Evolutionary conservation across 331 rosid species (phyloP), one percentile per base, ranked within the genome.

Genomic region (Rhamnella rubrinervis): DNA sequence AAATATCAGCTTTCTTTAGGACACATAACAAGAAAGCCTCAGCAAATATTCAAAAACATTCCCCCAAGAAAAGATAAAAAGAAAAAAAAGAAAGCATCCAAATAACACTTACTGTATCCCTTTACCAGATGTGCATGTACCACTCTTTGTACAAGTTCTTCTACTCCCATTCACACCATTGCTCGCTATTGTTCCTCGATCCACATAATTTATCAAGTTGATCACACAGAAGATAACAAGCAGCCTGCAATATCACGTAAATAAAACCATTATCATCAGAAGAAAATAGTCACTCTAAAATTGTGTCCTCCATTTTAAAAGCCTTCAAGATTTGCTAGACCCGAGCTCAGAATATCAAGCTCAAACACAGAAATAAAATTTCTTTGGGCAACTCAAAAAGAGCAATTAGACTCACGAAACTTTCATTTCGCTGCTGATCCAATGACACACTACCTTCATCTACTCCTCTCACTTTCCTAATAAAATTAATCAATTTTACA

Each of bases 151-250:
- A 82, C 98, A 92, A 51, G 78, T 84, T 78, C 70, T 69, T 13
- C 9, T 75, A 61, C 74, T 82, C 66, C 96, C 98, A 75, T 90
- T 92, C 57, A 92, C 98, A 65, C 97, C 98, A 69, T 90, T 90
- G 81, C 98, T 92, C 61, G 96, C 96, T 61, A 92, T 92, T 56
- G 88, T 80, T 75, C 98, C 98, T 65, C 96, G 92, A 75, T 92
- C 98, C 85, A 92, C 55, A 77, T 88, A 92, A 80, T 86, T 92
- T 75, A 92, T 60, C 82, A 92, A 28, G 85, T 86, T 90, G 71
- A 92, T 88, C 77, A 85, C 67, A 46, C 96, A 92, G 67, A 90
- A 88, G 65, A 90, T 46, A 63, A 72, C 31, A 53, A 93, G 92
- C 58, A 90, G 60, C 87, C 97, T 89, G 67, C 86, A 61, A 73